Evolutionary conservation across 1,139 yeast species (phyloP).

Genomic region (Suhomyces ambrosiae): DNA sequence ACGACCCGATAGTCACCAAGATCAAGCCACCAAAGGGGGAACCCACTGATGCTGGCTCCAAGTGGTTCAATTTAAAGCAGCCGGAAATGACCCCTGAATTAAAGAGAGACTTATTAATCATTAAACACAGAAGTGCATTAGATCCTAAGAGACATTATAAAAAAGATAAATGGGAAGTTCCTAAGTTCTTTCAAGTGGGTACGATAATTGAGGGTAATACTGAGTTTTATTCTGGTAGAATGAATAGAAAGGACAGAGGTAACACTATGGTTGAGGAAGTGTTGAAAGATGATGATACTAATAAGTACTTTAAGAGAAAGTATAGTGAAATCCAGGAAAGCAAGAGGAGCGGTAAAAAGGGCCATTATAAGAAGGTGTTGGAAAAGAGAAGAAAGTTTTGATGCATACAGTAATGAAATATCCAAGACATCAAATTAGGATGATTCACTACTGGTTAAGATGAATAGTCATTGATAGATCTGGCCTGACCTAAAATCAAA

Average conservation of each 20-base stretch:
- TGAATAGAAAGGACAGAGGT: constrained; percentile 73
- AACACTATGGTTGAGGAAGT: constrained; percentile 80
- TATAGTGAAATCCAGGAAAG: constrained; percentile 74
- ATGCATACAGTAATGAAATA: neutral
- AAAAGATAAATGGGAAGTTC: constrained; percentile 79
- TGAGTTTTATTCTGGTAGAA: constrained; percentile 73
- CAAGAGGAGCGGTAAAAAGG: constrained; percentile 77
- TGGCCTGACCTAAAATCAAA: no score
- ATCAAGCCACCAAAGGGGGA: constrained; percentile 19
- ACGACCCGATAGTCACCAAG: constrained; percentile 50
- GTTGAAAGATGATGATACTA: constrained; percentile 68
- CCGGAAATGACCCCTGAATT: constrained; percentile 74
- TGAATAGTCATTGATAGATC: no score
- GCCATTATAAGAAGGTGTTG: constrained; percentile 64
- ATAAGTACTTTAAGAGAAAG: constrained; percentile 81
- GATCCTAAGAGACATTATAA: constrained; percentile 96
- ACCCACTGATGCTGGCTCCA: constrained; percentile 46
- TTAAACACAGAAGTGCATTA: constrained; percentile 85
- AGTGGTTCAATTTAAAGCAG: constrained; percentile 86
- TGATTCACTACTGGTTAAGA: neutral
- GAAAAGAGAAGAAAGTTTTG: constrained; percentile 46
- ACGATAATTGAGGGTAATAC: constrained; percentile 82
- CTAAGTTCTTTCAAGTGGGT: constrained; percentile 86
- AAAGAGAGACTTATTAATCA: constrained; percentile 74
- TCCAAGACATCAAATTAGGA: no score